Percentiles rank a stretch among this genome's conserved stretches.
phyloP scores from a whole-genome alignment of 495 filamentous ascomycete genomes.

The Letharia lupina region DNA sequence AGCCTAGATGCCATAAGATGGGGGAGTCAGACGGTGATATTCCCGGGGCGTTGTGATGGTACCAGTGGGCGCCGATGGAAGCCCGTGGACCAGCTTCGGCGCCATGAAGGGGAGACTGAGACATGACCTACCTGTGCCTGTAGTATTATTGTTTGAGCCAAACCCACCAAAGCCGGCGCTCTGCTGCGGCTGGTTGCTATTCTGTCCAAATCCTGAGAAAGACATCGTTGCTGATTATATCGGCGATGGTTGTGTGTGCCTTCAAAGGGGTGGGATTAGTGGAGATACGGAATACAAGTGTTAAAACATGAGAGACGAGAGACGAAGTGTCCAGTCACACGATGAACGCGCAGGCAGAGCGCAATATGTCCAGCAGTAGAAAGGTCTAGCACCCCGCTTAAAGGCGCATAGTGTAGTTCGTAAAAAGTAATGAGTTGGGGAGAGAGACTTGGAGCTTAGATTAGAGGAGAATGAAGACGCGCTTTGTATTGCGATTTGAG shows the following conservation, averaged over 20 bases:
- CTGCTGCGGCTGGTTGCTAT: constrained; percentile 41
- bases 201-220: constrained; percentile 53
- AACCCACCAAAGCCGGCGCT: constrained; percentile 48
- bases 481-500: constrained; percentile 1
- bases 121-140: constrained; percentile 36
- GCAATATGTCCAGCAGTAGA: neutral
- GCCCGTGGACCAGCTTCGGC: neutral
- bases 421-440: neutral
- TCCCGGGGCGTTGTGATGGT: constrained; percentile 19
- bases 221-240: constrained; percentile 31
- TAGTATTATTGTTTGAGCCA: constrained; percentile 45
- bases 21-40: constrained; percentile 36
- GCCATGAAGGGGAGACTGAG: neutral
- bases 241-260: neutral
- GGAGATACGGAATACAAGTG: neutral
- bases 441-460: constrained; percentile 9
- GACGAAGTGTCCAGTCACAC: neutral
- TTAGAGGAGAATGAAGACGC: constrained; percentile 4
- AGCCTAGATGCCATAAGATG: constrained; percentile 43
- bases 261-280: neutral
- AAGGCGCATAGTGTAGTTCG: neutral
- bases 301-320: constrained; percentile 5
- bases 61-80: constrained; percentile 21
- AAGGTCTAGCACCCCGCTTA: neutral
- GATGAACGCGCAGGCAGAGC: constrained; percentile 4